Evolutionary conservation across 306 rosid species (phyloP).

Genomic region (Cyclanthera cordifolia): DNA sequence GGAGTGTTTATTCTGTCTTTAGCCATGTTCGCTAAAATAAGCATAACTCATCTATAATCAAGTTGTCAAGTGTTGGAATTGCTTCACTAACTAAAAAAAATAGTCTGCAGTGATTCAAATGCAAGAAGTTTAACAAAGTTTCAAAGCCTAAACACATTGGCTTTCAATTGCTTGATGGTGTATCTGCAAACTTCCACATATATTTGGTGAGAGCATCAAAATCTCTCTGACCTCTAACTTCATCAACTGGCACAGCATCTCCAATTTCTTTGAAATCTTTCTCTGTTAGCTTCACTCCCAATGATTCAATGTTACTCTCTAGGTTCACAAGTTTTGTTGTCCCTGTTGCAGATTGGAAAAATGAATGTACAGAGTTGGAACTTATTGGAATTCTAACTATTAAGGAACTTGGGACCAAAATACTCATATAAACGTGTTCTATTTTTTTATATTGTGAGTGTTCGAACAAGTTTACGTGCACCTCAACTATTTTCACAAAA

Average conservation of each 20-base stretch:
- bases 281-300: slow-evolving; percentile 45
- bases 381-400: too few species aligned
- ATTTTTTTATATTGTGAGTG: too few species aligned
- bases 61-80: not conserved
- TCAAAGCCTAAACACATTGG: not conserved
- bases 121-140: not conserved
- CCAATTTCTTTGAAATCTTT: slow-evolving; percentile 43
- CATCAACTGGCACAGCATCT: slow-evolving; percentile 43
- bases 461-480: too few species aligned
- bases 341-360: slow-evolving; percentile 20
- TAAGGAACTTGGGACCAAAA: too few species aligned
- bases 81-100: not conserved
- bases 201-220: slow-evolving; percentile 15
- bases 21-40: too few species aligned
- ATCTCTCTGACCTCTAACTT: slow-evolving; percentile 39
- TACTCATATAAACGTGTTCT: too few species aligned
- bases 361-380: not conserved
- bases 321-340: slow-evolving; percentile 53
- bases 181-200: slow-evolving; percentile 41
- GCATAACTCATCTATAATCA: too few species aligned
- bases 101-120: not conserved
- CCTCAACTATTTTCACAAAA: too few species aligned
- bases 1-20: too few species aligned
- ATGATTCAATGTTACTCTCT: slow-evolving; percentile 44
- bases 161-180: slow-evolving; percentile 28